Base-by-base conservation (phyloP, 148 eudicot genomes). In the Rhododendron mucronatum region DNA sequence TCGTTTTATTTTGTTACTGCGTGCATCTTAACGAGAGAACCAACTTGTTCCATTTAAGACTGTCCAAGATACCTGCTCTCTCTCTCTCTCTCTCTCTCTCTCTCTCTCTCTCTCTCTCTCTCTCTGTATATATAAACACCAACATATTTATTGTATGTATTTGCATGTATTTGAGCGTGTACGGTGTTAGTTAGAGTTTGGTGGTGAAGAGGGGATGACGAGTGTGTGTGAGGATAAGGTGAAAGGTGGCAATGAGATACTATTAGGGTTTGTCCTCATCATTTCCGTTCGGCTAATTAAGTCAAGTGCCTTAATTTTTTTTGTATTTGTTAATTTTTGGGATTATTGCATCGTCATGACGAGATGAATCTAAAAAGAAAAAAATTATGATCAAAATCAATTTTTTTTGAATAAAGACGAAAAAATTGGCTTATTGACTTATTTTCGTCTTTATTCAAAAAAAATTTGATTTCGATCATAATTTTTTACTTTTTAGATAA, bases 181-280 rank as follows among this genome's bases (percentile, higher is more conserved):
- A 41, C 81, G 26, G 75, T 61, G 80, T 73, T 50, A 30, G 80
- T 83, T 83, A 83, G 85, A 83, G 85, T 83, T 83, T 39, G 86
- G 80, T 59, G 87, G 61, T 61, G 87, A 35, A 76, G 76, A 85
- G 59, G 82, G 87, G 87, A 85, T 83, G 87, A 78, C 7, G 8
- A 41, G 1, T 41, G 83, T 85, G 87, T 78, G 77, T 75, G 77
- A 85, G 45, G 61, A 85, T 85, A 78, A 85, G 87, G 61, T 71
- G 83, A 28, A 85, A 61, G 87, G 78, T 85, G 87, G 83, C 87
- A 85, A 65, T 41, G 59, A 77, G 73, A 15, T 59, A 59, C 65
- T 59, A 41, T 77, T 14, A 12, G 63, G 87, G 82, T 80, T 80
- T 61, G 45, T 85, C 81, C 35, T 61, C 81, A 9, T 84, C 53